These are phyloP conservation scores for Diutina mesorugosa DNA, from an alignment of 1,139 yeast genomes.

Conservation along the genomic window DNA sequence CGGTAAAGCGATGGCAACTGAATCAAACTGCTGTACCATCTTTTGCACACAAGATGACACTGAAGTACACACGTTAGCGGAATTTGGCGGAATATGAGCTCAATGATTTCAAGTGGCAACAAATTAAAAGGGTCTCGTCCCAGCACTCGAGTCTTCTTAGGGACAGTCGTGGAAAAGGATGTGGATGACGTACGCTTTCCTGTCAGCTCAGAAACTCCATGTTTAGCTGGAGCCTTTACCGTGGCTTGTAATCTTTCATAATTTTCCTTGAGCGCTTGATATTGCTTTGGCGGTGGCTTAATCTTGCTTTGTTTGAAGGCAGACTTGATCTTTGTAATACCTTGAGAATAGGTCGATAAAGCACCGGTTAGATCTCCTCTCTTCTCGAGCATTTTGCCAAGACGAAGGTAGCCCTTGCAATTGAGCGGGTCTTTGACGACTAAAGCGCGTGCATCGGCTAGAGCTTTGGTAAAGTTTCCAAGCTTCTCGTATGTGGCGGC, in stretches of 20 bases:
- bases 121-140: not conserved
- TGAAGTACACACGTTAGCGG: not conserved
- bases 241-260: not conserved
- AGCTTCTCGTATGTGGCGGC: not conserved
- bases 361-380: not conserved
- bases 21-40: not conserved
- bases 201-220: not conserved
- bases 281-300: not conserved
- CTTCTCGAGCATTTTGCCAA: not conserved
- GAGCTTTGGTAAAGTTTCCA: not conserved
- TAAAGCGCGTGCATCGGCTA: not conserved
- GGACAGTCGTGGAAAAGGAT: not conserved
- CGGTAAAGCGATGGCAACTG: not conserved
- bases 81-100: not conserved
- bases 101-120: not conserved
- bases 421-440: not conserved
- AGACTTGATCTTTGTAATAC: not conserved
- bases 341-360: not conserved
- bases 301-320: not conserved
- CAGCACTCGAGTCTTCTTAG: not conserved
- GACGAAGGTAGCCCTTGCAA: not conserved
- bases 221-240: not conserved
- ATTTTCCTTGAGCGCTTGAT: not conserved
- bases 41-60: not conserved
- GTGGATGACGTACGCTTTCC: not conserved